phyloP scores from a whole-genome alignment of 225 moss, liverwort and hornwort species.

The Marchantia polymorpha region DNA sequence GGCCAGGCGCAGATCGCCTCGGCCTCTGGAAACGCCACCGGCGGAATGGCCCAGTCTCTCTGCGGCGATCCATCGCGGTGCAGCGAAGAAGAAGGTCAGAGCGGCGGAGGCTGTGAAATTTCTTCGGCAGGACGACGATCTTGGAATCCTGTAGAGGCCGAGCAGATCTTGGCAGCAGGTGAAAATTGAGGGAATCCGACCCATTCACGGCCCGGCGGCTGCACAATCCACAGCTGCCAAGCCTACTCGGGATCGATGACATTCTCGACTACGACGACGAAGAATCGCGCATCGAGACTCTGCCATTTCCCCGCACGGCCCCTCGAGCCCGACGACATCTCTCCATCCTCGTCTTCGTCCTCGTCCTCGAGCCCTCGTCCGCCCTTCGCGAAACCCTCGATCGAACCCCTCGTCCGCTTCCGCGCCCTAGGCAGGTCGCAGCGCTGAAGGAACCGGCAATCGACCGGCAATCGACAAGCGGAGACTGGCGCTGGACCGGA shows the following conservation, averaged over 20 bases:
- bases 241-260: slow-evolving; percentile 5
- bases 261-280: background rate
- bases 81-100: background rate
- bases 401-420: too few relatives aligned
- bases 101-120: background rate
- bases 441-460: too few relatives aligned
- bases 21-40: background rate
- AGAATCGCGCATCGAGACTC: background rate
- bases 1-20: background rate
- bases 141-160: background rate
- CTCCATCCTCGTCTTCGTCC: too few relatives aligned
- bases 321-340: background rate
- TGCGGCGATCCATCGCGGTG: background rate
- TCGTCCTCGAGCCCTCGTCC: too few relatives aligned
- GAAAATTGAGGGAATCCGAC: slow-evolving; percentile 11
- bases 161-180: background rate
- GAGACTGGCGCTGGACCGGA: too few relatives aligned
- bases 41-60: background rate
- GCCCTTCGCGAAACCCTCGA: background rate
- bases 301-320: background rate
- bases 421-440: too few relatives aligned
- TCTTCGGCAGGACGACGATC: background rate
- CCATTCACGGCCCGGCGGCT: slow-evolving; percentile 9
- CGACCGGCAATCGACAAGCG: too few relatives aligned
- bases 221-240: background rate